Evolutionary conservation across 2,329 filamentous ascomycete genomes (phyloP).

Genomic region (Cytospora paraplurivora): DNA sequence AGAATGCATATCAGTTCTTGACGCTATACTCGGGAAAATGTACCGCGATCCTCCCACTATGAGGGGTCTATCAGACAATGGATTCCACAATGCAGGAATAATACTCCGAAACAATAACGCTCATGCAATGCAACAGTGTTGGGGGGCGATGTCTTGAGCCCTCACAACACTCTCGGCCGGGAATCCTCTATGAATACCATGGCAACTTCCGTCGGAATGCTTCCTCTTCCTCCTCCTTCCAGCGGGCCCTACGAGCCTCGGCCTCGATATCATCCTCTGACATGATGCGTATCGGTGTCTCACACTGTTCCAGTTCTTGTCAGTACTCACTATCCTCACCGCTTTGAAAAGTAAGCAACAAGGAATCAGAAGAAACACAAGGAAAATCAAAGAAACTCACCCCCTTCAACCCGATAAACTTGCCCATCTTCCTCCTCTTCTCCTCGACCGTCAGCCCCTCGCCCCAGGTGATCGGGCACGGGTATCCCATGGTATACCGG

Average conservation of each 20-base stretch:
- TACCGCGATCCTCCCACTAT: constrained; percentile 21
- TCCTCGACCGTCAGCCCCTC: constrained; percentile 58
- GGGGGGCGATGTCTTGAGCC: neutral
- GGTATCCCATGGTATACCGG: constrained; percentile 61
- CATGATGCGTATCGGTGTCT: constrained; percentile 36
- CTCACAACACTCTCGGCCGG: neutral
- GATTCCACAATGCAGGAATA: constrained; percentile 8
- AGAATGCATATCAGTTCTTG: neutral
- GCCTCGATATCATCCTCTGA: constrained; percentile 52
- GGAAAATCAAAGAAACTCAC: constrained; percentile 14
- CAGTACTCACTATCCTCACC: constrained; percentile 17
- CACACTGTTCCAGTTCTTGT: constrained; percentile 21
- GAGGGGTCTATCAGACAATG: constrained; percentile 6
- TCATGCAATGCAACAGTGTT: neutral
- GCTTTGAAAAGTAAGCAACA: neutral
- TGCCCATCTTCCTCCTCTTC: constrained; percentile 71
- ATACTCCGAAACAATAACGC: neutral
- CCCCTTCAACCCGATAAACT: constrained; percentile 73
- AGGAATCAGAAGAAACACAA: neutral
- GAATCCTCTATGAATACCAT: constrained; percentile 35
- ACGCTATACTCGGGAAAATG: neutral
- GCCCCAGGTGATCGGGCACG: constrained; percentile 67
- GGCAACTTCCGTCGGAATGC: constrained; percentile 50
- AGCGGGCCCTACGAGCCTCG: constrained; percentile 44
- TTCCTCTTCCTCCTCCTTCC: constrained; percentile 48